Conservation (phyloP, 2,329 filamentous ascomycete species). For the Zymoseptoria brevis region DNA sequence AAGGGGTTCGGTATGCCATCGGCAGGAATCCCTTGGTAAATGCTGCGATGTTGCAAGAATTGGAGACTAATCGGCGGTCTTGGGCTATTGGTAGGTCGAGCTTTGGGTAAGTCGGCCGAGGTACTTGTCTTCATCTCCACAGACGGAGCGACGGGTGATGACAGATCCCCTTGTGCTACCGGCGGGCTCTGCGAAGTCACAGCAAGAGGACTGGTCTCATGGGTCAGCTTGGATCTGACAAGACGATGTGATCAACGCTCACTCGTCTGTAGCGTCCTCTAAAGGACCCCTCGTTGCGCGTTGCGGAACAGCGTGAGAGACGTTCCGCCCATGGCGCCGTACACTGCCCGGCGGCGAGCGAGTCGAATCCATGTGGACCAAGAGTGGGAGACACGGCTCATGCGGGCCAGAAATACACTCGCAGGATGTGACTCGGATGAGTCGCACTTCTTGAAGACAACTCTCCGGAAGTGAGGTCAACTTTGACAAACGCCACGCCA, state of each 20-base stretch:
- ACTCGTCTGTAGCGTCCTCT: constrained; percentile 59
- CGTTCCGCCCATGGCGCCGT: constrained; percentile 25
- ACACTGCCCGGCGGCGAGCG: constrained; percentile 22
- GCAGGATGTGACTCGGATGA: too few species aligned
- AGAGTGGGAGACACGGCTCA: too few species aligned
- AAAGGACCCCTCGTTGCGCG: constrained; percentile 72
- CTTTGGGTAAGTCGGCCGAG: background rate
- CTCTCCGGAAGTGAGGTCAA: background rate
- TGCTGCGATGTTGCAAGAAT: constrained; percentile 68
- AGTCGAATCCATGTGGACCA: constrained; percentile 18
- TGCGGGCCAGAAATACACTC: too few species aligned
- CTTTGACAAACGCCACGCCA: background rate
- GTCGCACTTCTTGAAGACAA: background rate
- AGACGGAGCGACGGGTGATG: background rate
- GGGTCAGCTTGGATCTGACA: constrained; percentile 12
- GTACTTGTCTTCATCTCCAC: background rate
- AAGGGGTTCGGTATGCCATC: constrained; percentile 57
- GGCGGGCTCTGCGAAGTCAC: background rate
- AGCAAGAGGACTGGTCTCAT: constrained; percentile 20
- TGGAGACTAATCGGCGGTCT: constrained; percentile 58
- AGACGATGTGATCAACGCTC: constrained; percentile 29
- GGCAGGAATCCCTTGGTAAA: constrained; percentile 72
- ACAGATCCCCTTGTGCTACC: background rate
- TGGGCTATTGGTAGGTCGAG: background rate
- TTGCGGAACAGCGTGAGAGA: constrained; percentile 43